Evolutionary conservation across 2,329 filamentous ascomycete genomes (phyloP).

Genomic region (Ophiognomonia clavigignenti-juglandacearum): DNA sequence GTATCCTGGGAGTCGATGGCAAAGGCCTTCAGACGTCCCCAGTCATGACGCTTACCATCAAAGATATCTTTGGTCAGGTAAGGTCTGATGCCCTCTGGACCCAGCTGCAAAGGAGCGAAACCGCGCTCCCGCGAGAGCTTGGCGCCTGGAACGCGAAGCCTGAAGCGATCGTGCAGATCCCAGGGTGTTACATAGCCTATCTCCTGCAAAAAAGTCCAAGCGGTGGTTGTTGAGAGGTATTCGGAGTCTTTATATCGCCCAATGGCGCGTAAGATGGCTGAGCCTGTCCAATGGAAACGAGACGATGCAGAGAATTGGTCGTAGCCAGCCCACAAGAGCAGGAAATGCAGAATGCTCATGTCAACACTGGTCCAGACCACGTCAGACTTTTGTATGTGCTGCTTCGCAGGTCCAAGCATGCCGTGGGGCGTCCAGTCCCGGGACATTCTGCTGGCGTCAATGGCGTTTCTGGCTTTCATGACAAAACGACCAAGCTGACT

Average conservation of each 20-base stretch:
- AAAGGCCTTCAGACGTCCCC: slow-evolving; percentile 56
- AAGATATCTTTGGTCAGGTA: slow-evolving; percentile 35
- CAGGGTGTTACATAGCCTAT: slow-evolving; percentile 66
- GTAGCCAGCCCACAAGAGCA: slow-evolving; percentile 63
- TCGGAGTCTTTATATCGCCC: slow-evolving; percentile 52
- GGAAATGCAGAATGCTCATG: slow-evolving; percentile 57
- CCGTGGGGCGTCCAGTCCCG: slow-evolving; percentile 48
- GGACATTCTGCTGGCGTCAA: slow-evolving; percentile 45
- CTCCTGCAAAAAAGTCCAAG: slow-evolving; percentile 70
- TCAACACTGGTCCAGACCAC: slow-evolving; percentile 44
- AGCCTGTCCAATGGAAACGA: slow-evolving; percentile 55
- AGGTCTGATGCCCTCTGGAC: slow-evolving; percentile 14
- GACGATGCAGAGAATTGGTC: slow-evolving; percentile 47
- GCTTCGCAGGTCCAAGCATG: slow-evolving; percentile 35
- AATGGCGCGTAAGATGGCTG: slow-evolving; percentile 57
- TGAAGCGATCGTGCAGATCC: slow-evolving; percentile 63
- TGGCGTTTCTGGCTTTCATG: slow-evolving; percentile 40
- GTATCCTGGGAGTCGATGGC: slow-evolving; percentile 68
- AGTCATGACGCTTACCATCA: slow-evolving; percentile 50
- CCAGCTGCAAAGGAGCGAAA: slow-evolving; percentile 30
- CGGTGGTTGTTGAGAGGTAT: slow-evolving; percentile 39
- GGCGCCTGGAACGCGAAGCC: slow-evolving; percentile 47
- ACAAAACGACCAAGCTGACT: slow-evolving; percentile 40
- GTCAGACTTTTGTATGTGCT: slow-evolving; percentile 9
- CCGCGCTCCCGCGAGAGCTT: slow-evolving; percentile 37